phyloP scores from a whole-genome alignment of 257 asterid species.

The Rehmannia glutinosa region DNA sequence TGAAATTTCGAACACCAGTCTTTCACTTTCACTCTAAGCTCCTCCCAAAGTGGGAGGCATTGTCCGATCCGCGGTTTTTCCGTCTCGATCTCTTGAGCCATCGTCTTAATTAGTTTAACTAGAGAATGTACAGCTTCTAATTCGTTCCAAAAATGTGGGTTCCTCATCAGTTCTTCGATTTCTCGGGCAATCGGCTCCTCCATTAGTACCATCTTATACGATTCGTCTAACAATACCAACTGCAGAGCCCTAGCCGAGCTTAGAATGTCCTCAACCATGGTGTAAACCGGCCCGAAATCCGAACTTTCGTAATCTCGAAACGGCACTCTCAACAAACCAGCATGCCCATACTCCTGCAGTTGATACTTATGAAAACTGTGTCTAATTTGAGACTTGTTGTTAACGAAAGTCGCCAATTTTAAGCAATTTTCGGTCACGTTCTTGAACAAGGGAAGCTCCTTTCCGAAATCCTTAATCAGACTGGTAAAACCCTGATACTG shows the following conservation, averaged over 20 bases:
- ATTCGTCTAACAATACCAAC: constrained; percentile 62
- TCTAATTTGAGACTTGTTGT: constrained; percentile 65
- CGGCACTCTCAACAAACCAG: constrained; percentile 56
- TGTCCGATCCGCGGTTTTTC: constrained; percentile 90
- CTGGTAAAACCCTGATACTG: constrained; percentile 71
- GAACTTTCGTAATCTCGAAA: constrained; percentile 42
- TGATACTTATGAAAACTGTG: constrained; percentile 71
- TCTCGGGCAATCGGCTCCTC: constrained; percentile 75
- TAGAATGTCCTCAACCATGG: constrained; percentile 74
- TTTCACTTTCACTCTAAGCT: constrained; percentile 59
- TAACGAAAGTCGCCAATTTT: constrained; percentile 64
- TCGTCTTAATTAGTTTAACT: constrained; percentile 54
- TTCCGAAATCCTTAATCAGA: constrained; percentile 73
- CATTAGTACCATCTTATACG: constrained; percentile 48
- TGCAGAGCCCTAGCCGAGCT: constrained; percentile 90
- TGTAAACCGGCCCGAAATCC: too few species aligned
- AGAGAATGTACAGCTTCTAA: constrained; percentile 77
- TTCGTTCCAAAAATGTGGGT: constrained; percentile 87
- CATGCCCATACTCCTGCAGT: constrained; percentile 86
- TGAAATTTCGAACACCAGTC: constrained; percentile 87
- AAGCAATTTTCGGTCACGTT: constrained; percentile 68
- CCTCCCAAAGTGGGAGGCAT: constrained; percentile 95
- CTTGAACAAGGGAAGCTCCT: constrained; percentile 75
- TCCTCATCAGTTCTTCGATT: constrained; percentile 83
- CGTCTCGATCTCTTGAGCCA: constrained; percentile 72